Percentiles rank a stretch among this genome's conserved stretches.
phyloP scores from a whole-genome alignment of 306 rosid genomes.

The Astragalus membranaceus region DNA sequence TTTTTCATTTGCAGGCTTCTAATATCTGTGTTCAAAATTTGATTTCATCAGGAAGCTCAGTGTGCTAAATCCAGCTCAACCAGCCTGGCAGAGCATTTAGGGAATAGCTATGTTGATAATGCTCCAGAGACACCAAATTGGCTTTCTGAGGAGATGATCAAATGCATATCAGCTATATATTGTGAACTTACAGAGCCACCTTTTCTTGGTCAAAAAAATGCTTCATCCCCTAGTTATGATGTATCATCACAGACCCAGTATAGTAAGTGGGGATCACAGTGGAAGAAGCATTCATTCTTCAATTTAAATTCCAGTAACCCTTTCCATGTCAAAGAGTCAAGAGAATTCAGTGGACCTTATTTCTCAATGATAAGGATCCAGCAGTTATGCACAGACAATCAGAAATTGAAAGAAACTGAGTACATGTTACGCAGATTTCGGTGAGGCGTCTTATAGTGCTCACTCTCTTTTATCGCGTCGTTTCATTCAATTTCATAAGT shows the following conservation, averaged over 20 bases:
- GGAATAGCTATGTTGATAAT: constrained; percentile 31
- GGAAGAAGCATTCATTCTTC: constrained; percentile 46
- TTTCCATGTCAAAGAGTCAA: constrained; percentile 49
- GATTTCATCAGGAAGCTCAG: constrained; percentile 53
- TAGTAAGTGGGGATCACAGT: constrained; percentile 43
- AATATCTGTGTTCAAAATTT: constrained; percentile 18
- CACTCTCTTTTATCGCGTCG: background rate
- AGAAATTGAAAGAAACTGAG: constrained; percentile 58
- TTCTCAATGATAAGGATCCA: constrained; percentile 67
- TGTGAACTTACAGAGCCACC: constrained; percentile 77
- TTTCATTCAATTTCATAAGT: background rate
- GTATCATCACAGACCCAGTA: constrained; percentile 43
- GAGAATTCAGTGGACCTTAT: constrained; percentile 59
- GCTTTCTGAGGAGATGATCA: constrained; percentile 87
- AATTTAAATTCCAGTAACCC: constrained; percentile 50
- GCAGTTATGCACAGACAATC: constrained; percentile 50
- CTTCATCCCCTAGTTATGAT: constrained; percentile 48
- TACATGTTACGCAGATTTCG: constrained; percentile 68
- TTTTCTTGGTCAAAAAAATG: constrained; percentile 35
- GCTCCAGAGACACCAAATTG: constrained; percentile 65
- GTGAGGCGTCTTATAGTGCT: constrained; percentile 33
- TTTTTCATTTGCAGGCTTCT: constrained; percentile 15
- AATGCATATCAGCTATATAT: constrained; percentile 68
- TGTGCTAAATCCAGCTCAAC: constrained; percentile 38
- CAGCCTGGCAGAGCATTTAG: constrained; percentile 53